Evolutionary conservation across 2,329 filamentous ascomycete species (phyloP).

Genomic region (Oidium heveae): DNA sequence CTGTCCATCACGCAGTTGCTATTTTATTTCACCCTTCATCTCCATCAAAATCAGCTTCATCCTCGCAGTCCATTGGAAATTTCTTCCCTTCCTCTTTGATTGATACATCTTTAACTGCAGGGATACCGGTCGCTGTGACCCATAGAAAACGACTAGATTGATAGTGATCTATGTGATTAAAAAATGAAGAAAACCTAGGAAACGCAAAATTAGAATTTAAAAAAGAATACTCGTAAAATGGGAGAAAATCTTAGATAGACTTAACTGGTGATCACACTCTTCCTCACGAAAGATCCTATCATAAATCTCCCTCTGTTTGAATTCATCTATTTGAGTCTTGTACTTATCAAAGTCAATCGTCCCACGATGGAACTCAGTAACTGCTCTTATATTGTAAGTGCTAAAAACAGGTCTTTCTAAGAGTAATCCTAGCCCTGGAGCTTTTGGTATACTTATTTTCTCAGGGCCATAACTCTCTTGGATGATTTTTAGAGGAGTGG

Average conservation of each 20-base stretch:
- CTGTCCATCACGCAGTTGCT: not conserved
- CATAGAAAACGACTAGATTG: constrained; percentile 48
- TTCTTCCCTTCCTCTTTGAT: constrained; percentile 12
- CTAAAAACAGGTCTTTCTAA: constrained; percentile 84
- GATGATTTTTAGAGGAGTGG: constrained; percentile 47
- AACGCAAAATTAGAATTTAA: constrained; percentile 1
- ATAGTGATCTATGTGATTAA: constrained; percentile 57
- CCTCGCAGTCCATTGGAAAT: constrained; percentile 22
- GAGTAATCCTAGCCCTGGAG: constrained; percentile 64
- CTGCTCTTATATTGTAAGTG: constrained; percentile 55
- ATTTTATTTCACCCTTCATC: constrained; percentile 7
- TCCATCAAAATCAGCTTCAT: constrained; percentile 15
- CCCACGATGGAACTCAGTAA: constrained; percentile 34
- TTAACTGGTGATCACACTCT: constrained; percentile 65
- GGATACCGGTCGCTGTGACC: constrained; percentile 42
- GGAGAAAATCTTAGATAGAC: not conserved
- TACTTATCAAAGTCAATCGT: constrained; percentile 58
- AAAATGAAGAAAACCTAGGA: constrained; percentile 47
- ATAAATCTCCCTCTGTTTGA: constrained; percentile 86
- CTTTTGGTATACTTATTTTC: constrained; percentile 77
- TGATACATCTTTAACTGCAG: constrained; percentile 27
- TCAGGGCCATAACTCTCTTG: constrained; percentile 44
- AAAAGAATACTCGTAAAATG: not conserved
- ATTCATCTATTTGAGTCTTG: constrained; percentile 55
- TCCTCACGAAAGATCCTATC: constrained; percentile 75